Evolutionary conservation across 163 green algal genomes (phyloP).

Genomic region (Scenedesmus sp.): DNA sequence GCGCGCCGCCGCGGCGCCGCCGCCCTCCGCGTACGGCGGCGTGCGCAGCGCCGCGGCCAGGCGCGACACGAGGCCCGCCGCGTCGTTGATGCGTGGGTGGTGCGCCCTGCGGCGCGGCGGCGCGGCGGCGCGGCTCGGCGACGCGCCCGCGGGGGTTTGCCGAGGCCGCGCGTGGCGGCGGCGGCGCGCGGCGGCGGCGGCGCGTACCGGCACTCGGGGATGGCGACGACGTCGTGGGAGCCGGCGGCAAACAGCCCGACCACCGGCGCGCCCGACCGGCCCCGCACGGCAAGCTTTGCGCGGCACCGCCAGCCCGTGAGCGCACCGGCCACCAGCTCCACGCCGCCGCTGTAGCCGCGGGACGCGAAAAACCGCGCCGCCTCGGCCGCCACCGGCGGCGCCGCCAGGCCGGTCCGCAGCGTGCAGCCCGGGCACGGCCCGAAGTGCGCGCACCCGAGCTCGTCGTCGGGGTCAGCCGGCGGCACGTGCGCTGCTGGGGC

Average conservation of each 20-base stretch:
- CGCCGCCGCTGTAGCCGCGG: conserved; percentile 2
- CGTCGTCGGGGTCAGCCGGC: background rate
- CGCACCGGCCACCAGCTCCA: background rate
- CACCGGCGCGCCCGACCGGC: background rate
- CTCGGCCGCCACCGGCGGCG: background rate
- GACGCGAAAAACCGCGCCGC: conserved; percentile 1
- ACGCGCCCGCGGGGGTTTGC: background rate
- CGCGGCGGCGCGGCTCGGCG: background rate
- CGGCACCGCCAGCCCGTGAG: conserved; percentile 7
- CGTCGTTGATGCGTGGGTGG: conserved; percentile 41
- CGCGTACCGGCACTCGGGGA: conserved; percentile 26
- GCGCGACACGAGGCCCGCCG: conserved; percentile 9
- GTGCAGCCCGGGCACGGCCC: conserved; percentile 7
- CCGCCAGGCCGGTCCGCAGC: background rate
- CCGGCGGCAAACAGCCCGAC: conserved; percentile 15
- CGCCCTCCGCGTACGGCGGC: background rate
- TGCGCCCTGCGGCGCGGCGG: conserved; percentile 8
- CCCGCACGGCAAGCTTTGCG: conserved; percentile 2
- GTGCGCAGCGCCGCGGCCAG: conserved; percentile 3
- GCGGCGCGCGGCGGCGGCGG: background rate
- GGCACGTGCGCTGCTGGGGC: too few species aligned
- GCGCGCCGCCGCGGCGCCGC: background rate
- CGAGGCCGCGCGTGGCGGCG: background rate
- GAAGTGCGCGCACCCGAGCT: conserved; percentile 8
- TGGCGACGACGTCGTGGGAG: conserved; percentile 21